Evolutionary conservation across 2,329 filamentous ascomycete genomes (phyloP), one percentile per base, ranked within the genome.

Genomic region (Alternaria gaisen): DNA sequence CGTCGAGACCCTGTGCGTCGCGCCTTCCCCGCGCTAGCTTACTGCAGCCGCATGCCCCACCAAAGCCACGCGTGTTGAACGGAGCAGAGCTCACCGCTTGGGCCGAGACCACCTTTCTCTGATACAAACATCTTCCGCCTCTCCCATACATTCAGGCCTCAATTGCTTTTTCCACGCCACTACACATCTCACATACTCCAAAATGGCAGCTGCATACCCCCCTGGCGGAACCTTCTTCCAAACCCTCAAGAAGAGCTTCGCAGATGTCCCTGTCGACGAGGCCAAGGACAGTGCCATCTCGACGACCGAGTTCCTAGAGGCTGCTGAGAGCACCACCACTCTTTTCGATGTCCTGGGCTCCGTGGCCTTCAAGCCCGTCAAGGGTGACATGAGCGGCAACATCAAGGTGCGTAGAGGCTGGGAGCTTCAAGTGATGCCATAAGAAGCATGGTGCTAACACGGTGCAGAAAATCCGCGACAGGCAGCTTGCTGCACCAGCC

Each of bases 371-470:
- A 88, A 85, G 56, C 91, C 92, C 26, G 94, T 98, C 77, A 97
- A 97, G 87, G 91, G 82, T 70, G 95, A 99, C 81, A 91, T 99
- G 84, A 80, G 88, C 50, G 92, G 92, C 78, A 99, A 99, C 82
- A 87, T 98, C 83, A 94, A 93, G 87, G 93, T 95, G 67, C 42
- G 63, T 40, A 5, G 18, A 24, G 40, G 18, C 22, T 24, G 12
- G 12, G 12, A 42, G 20, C 30, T 36, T 2, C 1, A n/a, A n/a
- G 12, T 10, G 28, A 36, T 18, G 28, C 34, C 26, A 0, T 20
- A 43, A 28, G 1, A 14, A 22, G 8, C 5, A 14, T 4, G 8
- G 1, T 52, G 34, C 36, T 60, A 48, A 43, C 54, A 28, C 10
- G 2, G 5, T 14, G 50, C 70, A 96, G 93, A 98, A 99, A 91